Conservation (phyloP, 805 yeast genomes). For the Metschnikowia dekortorum region DNA sequence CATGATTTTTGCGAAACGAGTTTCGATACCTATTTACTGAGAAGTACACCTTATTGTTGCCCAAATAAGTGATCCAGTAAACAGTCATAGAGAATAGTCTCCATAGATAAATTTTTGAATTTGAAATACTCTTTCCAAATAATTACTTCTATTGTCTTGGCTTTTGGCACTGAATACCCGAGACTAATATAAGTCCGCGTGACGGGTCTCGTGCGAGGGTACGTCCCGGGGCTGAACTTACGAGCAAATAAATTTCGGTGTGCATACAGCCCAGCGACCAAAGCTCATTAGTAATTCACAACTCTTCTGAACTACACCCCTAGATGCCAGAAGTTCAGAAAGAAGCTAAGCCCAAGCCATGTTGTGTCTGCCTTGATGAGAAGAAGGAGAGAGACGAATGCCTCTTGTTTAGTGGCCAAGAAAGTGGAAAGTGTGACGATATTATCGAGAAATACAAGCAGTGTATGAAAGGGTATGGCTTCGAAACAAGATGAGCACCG, state of each 20-base stretch:
- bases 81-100: no score
- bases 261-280: constrained; percentile 1
- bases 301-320: background rate
- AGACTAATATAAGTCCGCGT: background rate
- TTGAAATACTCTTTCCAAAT: no score
- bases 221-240: background rate
- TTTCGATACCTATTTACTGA: background rate
- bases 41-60: background rate
- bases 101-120: no score
- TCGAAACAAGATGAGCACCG: constrained; percentile 37
- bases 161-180: background rate
- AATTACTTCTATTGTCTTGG: background rate
- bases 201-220: background rate
- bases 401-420: constrained; percentile 75
- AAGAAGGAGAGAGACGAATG: constrained; percentile 85
- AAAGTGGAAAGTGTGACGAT: constrained; percentile 72
- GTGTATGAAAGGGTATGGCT: constrained; percentile 93
- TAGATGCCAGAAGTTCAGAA: constrained; percentile 12
- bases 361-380: constrained; percentile 90
- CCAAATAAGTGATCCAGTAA: no score
- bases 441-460: constrained; percentile 68
- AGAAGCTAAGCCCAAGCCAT: constrained; percentile 76
- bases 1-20: background rate
- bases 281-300: constrained; percentile 1
- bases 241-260: background rate